phyloP scores from a whole-genome alignment of 2,329 filamentous ascomycete species.

The Pleomassaria siparia region DNA sequence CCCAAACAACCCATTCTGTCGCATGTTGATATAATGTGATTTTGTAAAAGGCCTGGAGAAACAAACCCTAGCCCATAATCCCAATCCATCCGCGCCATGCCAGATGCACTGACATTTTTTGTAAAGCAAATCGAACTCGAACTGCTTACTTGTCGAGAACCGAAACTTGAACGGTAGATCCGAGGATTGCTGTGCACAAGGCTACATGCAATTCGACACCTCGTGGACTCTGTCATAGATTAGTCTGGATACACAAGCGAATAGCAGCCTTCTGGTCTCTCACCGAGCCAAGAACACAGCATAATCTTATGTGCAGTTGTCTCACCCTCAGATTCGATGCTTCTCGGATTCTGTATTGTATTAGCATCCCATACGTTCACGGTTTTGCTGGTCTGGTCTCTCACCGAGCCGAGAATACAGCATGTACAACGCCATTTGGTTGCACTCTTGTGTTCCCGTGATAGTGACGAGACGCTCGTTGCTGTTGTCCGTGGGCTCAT shows the following conservation, averaged over 20 bases:
- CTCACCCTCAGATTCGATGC: slow-evolving; percentile 15
- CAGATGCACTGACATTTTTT: neutral
- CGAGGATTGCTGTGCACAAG: neutral
- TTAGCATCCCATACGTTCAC: neutral
- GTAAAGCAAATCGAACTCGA: neutral
- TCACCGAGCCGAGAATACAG: slow-evolving; percentile 93
- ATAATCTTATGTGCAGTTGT: neutral
- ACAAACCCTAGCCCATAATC: neutral
- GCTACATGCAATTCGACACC: neutral
- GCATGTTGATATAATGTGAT: neutral
- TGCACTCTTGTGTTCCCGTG: slow-evolving; percentile 96
- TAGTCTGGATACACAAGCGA: neutral
- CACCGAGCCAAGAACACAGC: neutral
- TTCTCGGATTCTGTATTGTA: slow-evolving; percentile 21
- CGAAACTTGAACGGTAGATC: neutral
- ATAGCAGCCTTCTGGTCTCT: neutral
- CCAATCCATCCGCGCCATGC: neutral
- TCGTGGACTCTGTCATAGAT: neutral
- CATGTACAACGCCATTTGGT: slow-evolving; percentile 99
- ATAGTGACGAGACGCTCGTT: slow-evolving; percentile 98
- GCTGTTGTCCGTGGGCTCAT: slow-evolving; percentile 98
- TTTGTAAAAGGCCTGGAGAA: neutral
- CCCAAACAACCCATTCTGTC: neutral
- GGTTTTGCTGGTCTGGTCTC: slow-evolving; percentile 25
- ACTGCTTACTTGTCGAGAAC: neutral